Evolutionary conservation across 192 early-diverging fungal species (phyloP), one percentile per base, ranked within the genome.

Genomic region (Ambispora gerdemannii): DNA sequence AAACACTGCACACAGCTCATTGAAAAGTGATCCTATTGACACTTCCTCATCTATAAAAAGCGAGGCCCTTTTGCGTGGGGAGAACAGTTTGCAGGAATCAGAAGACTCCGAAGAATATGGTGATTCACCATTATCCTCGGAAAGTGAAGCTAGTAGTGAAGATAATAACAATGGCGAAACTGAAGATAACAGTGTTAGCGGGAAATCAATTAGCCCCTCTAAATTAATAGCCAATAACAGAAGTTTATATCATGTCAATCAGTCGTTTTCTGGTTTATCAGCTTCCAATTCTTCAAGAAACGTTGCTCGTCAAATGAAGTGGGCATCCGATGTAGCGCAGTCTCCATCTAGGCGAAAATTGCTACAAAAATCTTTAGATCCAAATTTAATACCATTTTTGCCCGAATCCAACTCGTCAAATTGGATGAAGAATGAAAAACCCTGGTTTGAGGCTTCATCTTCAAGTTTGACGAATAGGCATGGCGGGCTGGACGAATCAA

Each of bases 211-310:
- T 17, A 65, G 43, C 8, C 63, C 63, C 20, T 65, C 63, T 15
- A 65, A 50, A 50, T 15, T 50, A 35, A 65, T 65, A 65, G 20
- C 38, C 25, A 65, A 65, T 65, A 50, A 22, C n/a, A 63, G 61
- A 24, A 28, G 31, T 31, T 33, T 65, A 10, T 65, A 65, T 50
- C 50, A 49, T 50, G 43, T 22, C 31, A 27, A 65, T 20, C 15
- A 50, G 30, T 30, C 63, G 0, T 6, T 15, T 43, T 10, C 6
- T 10, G 7, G 38, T 43, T 43, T 43, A 10, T 6, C 38, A 6
- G 38, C 6, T 6, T 43, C 38, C 6, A 43, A 15, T 43, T 43
- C 38, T 43, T 43, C 38, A 43, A 43, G 15, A 43, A 15, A 43
- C 15, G 38, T 6, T 15, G 6, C 38, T 6, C 6, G 15, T 43